Evolutionary conservation across 2,329 filamentous ascomycete genomes (phyloP), one percentile per base, ranked within the genome.

Genomic region (Fusarium concolor): DNA sequence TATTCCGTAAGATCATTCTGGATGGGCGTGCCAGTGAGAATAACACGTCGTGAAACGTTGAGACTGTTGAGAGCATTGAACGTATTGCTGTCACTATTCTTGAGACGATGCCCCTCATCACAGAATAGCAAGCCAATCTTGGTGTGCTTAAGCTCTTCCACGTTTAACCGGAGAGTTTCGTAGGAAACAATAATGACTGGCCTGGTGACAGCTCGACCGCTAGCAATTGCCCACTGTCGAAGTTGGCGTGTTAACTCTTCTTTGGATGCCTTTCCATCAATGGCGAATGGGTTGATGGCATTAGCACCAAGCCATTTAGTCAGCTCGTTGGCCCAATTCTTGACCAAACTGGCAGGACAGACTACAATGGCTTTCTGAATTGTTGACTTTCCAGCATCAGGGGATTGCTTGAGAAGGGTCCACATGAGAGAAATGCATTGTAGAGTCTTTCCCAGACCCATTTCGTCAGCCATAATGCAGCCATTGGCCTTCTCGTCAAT

Each of bases 401-500:
- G 93, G 0, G 94, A 97, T 76, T 99, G 96, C 78, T 97, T 98
- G 17, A 99, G 82, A 2, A 99, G 81, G 2, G 96, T 99, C 96
- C 96, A 99, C 85, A 99, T 90, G 49, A 99, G 86, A 1, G 96
- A 88, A 74, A 99, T 99, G 79, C 96, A 99, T 83, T 99, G 96
- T 42, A 99, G 81, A 18, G 96, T 99, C 82, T 99, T 99, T 57
- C 96, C 96, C 29, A 99, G 83, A 72, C 96, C 96, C 96, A 99
- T 99, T 77, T 97, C 96, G 77, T 99, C 96, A 53, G 96, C 96
- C 96, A 99, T 99, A 77, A 99, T 99, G 80, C 96, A 99, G 3
- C 96, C 96, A 78, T 97, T 92, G 47, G 96, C 96, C 73, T 95
- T 95, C 37, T 91, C 87, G 73, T 98, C 96, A 56, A 98, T 92